A percentile compares a stretch with the other conserved stretches of the same genome.
Evolutionary conservation across 768 basidiomycete genomes (phyloP).

Genomic region (Rhodotorula toruloides): DNA sequence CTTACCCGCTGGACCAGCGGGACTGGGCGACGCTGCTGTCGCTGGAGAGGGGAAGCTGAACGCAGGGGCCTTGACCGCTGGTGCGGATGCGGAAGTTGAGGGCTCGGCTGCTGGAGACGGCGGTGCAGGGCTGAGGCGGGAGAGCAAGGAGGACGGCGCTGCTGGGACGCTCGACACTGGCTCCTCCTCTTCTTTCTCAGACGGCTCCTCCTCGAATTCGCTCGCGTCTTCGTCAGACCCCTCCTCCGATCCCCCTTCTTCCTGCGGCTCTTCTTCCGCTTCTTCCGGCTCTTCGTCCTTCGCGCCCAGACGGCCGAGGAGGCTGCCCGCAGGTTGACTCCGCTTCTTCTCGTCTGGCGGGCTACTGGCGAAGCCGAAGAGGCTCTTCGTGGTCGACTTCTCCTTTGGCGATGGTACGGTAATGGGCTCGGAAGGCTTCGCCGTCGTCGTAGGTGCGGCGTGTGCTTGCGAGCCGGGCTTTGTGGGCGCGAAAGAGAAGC

Average conservation of each 20-base stretch:
- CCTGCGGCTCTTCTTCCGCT: background rate
- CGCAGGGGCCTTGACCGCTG: background rate
- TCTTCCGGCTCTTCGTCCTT: background rate
- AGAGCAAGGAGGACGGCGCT: constrained; percentile 20
- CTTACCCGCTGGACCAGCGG: background rate
- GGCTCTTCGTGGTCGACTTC: constrained; percentile 18
- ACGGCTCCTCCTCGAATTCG: background rate
- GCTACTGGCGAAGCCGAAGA: constrained; percentile 32
- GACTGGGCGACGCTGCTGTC: background rate
- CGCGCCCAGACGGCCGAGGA: constrained; percentile 8
- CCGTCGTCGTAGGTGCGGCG: too few relatives aligned
- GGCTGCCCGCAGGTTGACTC: background rate
- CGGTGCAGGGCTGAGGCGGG: constrained; percentile 16
- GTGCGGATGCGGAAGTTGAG: background rate
- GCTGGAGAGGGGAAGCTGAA: constrained; percentile 1
- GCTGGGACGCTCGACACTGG: background rate
- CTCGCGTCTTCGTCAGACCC: background rate
- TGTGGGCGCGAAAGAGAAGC: too few relatives aligned
- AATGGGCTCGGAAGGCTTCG: background rate
- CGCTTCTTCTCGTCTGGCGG: constrained; percentile 18
- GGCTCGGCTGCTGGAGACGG: background rate
- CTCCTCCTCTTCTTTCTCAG: background rate
- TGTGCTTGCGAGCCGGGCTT: too few relatives aligned
- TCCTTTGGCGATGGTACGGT: background rate
- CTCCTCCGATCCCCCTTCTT: constrained; percentile 1